phyloP scores from a whole-genome alignment of 1,139 yeast genomes.

The Diutina ranongensis region DNA sequence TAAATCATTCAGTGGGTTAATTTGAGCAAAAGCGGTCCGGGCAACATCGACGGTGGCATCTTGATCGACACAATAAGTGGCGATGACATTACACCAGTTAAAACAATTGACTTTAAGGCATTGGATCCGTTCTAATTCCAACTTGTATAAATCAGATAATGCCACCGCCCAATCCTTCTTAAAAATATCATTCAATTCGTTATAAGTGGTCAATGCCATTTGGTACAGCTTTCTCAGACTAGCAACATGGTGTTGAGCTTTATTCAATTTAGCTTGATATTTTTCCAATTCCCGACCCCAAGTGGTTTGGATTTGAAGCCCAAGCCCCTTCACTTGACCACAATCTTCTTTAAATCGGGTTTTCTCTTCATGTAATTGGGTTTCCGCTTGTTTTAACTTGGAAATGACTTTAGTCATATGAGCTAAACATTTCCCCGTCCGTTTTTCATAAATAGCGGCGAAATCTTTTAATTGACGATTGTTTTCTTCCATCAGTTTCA shows the following conservation, averaged over 20 bases:
- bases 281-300: constrained; percentile 73
- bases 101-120: constrained; percentile 69
- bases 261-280: constrained; percentile 49
- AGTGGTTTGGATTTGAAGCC: constrained; percentile 57
- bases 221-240: constrained; percentile 48
- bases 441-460: constrained; percentile 19
- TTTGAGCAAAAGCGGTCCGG: constrained; percentile 55
- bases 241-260: constrained; percentile 37
- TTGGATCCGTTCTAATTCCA: constrained; percentile 73
- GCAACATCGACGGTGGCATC: constrained; percentile 68
- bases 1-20: constrained; percentile 54
- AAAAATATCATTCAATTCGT: constrained; percentile 64
- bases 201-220: constrained; percentile 43
- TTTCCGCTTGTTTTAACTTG: constrained; percentile 17
- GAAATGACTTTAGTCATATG: constrained; percentile 27
- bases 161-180: constrained; percentile 68
- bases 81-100: constrained; percentile 69
- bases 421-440: constrained; percentile 21
- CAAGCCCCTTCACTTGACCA: constrained; percentile 43
- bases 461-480: constrained; percentile 24
- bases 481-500: constrained; percentile 22
- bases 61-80: constrained; percentile 67
- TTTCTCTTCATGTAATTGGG: constrained; percentile 33
- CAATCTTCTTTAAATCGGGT: constrained; percentile 49
- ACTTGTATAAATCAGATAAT: constrained; percentile 56